Evolutionary conservation across 2,329 filamentous ascomycete genomes (phyloP), one percentile per base, ranked within the genome.

Genomic region (Albophoma yamanashiensis): DNA sequence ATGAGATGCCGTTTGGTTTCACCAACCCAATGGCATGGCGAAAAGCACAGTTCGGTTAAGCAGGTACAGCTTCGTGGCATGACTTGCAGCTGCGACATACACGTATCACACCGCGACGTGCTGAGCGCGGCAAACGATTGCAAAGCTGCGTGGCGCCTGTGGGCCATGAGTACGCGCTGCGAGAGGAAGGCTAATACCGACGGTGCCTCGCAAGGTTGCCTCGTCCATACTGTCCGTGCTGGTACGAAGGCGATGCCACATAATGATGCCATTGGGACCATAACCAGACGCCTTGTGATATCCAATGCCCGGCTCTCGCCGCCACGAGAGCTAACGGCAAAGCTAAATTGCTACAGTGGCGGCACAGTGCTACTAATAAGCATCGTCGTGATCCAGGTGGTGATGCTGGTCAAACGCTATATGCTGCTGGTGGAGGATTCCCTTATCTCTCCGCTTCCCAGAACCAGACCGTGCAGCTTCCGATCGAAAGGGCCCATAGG

Each of bases 401-500:
- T 11, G 20, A 20, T 22, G 15, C 17, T 20, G 31, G 22, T 31
- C 12, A 36, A 34, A n/a, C 31, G 31, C 38, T 34, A 57, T 22
- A 57, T 15, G 31, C 42, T 50, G n/a, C 27, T 55, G 22, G 40
- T 39, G 2, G 56, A 34, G 17, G 50, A 67, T 22, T 63, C 61
- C 57, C 64, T 79, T 66, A 87, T 77, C 66, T 82, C 76, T 64
- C 90, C 89, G 74, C 87, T 81, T 56, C 90, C 89, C 57, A 90
- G 77, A 62, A 92, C 79, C 65, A 95, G 75, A 63, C 89, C 88
- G 77, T 97, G 87, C 63, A 97, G 82, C 65, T 82, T 83, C 79
- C 87, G 89, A 77, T 97, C 93, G 72, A 89, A 84, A 62, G 83
- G 79, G 66, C 86, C 86, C 70, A 89, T 88, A 56, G 91, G 91